These are phyloP conservation scores for Tephrocybe sp. DNA, from an alignment of 768 basidiomycete species.

Conservation along the genomic window DNA sequence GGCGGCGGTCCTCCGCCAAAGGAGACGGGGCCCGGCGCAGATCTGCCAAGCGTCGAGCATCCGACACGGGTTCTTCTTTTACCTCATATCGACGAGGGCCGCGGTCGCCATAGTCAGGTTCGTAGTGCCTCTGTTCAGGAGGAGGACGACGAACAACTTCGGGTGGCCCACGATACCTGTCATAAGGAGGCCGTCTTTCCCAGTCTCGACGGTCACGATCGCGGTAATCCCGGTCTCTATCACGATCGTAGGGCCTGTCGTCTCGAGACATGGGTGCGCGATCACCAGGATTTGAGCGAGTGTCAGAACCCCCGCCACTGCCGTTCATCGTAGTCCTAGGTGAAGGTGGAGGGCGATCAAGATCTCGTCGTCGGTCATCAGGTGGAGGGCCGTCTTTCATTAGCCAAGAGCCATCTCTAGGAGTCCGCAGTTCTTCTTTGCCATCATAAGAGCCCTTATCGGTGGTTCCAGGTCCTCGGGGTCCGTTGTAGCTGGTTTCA, in stretches of 20 bases:
- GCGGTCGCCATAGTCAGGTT: slow-evolving; percentile 34
- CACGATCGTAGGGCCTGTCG: slow-evolving; percentile 28
- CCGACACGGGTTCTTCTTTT: slow-evolving; percentile 20
- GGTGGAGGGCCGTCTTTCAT: slow-evolving; percentile 20
- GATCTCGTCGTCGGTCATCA: slow-evolving; percentile 30
- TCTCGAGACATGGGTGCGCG: slow-evolving; percentile 23
- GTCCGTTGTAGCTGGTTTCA: slow-evolving; percentile 24
- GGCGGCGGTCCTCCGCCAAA: slow-evolving; percentile 13
- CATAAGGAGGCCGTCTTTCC: slow-evolving; percentile 34
- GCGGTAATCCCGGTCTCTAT: slow-evolving; percentile 36
- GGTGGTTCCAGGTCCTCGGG: slow-evolving; percentile 21
- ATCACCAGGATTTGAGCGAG: slow-evolving; percentile 14
- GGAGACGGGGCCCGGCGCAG: slow-evolving; percentile 24
- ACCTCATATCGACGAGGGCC: slow-evolving; percentile 22
- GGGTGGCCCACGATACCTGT: slow-evolving; percentile 21
- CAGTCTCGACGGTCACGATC: slow-evolving; percentile 26
- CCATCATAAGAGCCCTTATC: slow-evolving; percentile 21
- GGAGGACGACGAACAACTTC: slow-evolving; percentile 36
- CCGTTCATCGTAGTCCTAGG: slow-evolving; percentile 13
- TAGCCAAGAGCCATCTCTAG: slow-evolving; percentile 26
- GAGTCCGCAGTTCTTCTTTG: slow-evolving; percentile 25
- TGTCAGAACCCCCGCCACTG: slow-evolving; percentile 12
- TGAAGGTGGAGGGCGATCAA: slow-evolving; percentile 18
- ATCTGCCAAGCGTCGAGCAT: slow-evolving; percentile 29
- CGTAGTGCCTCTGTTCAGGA: slow-evolving; percentile 46